Percentiles rank a stretch among this genome's conserved stretches.
These are phyloP conservation scores for Claviceps fusiformis DNA, from an alignment of 2,329 filamentous ascomycete genomes.

Conservation along the genomic window DNA sequence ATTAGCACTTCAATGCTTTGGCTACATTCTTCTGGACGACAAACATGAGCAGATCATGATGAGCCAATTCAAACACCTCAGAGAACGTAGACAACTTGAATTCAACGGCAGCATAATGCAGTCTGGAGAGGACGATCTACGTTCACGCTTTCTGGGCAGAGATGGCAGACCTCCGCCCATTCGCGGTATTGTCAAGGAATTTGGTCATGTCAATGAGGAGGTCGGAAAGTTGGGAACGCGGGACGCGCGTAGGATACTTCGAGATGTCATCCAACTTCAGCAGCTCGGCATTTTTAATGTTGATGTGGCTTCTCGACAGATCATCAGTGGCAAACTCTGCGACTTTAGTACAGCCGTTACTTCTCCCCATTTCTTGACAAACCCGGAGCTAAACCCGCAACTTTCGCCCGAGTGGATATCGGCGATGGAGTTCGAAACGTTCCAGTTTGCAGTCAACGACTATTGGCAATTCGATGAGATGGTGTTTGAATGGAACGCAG, in stretches of 20 bases:
- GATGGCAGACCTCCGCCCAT: background rate
- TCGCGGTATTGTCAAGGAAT: background rate
- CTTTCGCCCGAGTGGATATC: background rate
- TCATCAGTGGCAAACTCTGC: background rate
- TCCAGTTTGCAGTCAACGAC: background rate
- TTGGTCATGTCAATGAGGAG: background rate
- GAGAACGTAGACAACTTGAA: background rate
- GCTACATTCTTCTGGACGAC: background rate
- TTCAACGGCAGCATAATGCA: background rate
- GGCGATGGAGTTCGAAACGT: background rate
- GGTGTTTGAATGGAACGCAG: background rate
- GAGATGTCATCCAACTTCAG: background rate
- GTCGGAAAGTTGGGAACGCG: background rate
- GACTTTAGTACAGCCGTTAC: background rate
- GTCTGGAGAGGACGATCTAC: background rate
- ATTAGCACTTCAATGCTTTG: background rate
- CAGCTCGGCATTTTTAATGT: background rate
- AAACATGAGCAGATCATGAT: background rate
- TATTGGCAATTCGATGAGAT: background rate
- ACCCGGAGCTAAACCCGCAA: background rate
- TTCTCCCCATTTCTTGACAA: background rate
- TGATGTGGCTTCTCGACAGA: background rate
- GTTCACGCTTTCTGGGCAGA: background rate
- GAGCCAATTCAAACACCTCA: background rate
- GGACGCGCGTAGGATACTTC: background rate